phyloP scores from a whole-genome alignment of 805 yeast species.

The Nakazawaea ambrosiae region DNA sequence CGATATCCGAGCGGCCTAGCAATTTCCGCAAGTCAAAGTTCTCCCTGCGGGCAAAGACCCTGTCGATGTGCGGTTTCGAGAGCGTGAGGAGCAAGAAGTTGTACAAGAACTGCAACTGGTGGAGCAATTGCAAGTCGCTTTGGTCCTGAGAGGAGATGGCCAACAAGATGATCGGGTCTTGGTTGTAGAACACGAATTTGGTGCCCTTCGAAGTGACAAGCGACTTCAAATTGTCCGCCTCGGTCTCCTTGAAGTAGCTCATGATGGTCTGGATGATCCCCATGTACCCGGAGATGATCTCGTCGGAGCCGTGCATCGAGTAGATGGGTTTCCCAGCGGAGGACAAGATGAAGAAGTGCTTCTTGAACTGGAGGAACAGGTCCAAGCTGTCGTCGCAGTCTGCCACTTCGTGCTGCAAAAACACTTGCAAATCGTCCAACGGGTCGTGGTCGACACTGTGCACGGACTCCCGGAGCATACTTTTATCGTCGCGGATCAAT shows the following conservation, averaged over 20 bases:
- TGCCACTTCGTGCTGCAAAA: constrained; percentile 12
- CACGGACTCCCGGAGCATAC: constrained; percentile 1
- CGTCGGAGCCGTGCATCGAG: constrained; percentile 68
- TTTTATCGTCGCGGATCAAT: constrained; percentile 9
- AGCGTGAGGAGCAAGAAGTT: constrained; percentile 76
- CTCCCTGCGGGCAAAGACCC: constrained; percentile 61
- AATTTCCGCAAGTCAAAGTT: constrained; percentile 77
- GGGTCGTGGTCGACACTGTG: constrained; percentile 2
- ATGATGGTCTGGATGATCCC: constrained; percentile 79
- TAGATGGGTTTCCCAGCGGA: constrained; percentile 87
- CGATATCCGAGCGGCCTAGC: constrained; percentile 67
- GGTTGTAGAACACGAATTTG: constrained; percentile 51
- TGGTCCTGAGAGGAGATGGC: constrained; percentile 59
- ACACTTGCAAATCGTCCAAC: constrained; percentile 1
- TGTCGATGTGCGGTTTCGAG: constrained; percentile 69
- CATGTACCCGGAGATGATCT: constrained; percentile 58
- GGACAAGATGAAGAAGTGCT: constrained; percentile 75
- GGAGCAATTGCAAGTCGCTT: constrained; percentile 38
- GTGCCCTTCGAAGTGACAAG: constrained; percentile 43
- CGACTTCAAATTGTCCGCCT: constrained; percentile 33
- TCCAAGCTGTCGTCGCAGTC: constrained; percentile 22
- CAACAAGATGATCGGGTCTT: constrained; percentile 65
- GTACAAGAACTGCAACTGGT: constrained; percentile 68
- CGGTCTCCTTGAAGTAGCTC: constrained; percentile 51
- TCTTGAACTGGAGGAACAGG: constrained; percentile 30